Evolutionary conservation across 2,329 filamentous ascomycete species (phyloP).

Genomic region (Cladosporium sp.): DNA sequence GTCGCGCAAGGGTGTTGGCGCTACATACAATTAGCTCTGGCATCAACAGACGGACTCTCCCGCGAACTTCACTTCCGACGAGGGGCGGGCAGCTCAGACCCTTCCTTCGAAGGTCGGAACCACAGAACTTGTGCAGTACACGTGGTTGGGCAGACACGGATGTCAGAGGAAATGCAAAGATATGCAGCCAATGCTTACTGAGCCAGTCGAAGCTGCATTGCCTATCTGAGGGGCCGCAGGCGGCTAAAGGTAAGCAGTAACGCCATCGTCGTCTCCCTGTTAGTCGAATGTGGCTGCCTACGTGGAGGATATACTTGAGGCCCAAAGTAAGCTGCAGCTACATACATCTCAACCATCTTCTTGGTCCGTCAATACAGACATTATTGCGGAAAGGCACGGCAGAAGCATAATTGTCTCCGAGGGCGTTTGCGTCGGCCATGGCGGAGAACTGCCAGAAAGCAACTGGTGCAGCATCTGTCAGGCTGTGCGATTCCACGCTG

Average conservation of each 20-base stretch:
- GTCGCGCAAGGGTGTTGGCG: background rate
- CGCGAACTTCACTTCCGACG: constrained; percentile 5
- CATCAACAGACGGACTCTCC: background rate
- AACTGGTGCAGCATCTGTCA: background rate
- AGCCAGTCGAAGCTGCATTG: background rate
- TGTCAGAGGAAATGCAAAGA: background rate
- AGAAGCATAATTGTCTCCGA: background rate
- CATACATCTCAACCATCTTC: background rate
- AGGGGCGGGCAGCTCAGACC: background rate
- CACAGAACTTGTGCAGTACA: background rate
- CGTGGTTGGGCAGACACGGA: constrained; percentile 10
- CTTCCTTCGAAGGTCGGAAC: background rate
- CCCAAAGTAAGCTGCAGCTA: constrained; percentile 1
- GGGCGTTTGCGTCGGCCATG: background rate
- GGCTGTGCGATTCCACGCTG: background rate
- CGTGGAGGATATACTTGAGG: background rate
- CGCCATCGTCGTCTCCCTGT: background rate
- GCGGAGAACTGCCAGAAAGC: background rate
- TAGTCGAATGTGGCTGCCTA: background rate
- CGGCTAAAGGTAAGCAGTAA: background rate
- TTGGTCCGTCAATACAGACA: background rate
- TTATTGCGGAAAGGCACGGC: background rate
- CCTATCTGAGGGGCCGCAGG: background rate
- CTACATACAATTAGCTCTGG: background rate
- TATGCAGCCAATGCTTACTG: background rate